A percentile compares a stretch with the other conserved stretches of the same genome.
phyloP scores from a whole-genome alignment of 2,329 filamentous ascomycete genomes.

The Rasamsonia emersonii region DNA sequence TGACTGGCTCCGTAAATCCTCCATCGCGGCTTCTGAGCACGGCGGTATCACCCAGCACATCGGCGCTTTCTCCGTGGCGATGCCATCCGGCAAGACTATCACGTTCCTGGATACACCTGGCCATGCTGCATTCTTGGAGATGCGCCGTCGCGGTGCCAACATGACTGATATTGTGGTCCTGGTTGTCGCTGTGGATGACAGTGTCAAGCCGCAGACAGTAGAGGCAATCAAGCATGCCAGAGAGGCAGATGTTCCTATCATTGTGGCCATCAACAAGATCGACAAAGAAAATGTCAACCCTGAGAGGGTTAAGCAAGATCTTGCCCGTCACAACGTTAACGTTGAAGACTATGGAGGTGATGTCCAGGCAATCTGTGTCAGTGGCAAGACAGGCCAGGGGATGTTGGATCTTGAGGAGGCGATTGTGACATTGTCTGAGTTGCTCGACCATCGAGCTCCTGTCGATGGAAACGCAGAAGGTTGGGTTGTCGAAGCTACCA shows the following conservation, averaged over 20 bases:
- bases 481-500: slow-evolving; percentile 86
- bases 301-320: slow-evolving; percentile 79
- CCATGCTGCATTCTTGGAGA: slow-evolving; percentile 88
- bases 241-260: slow-evolving; percentile 80
- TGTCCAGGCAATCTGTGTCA: slow-evolving; percentile 82
- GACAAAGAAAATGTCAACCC: slow-evolving; percentile 78
- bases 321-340: slow-evolving; percentile 73
- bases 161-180: slow-evolving; percentile 95
- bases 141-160: slow-evolving; percentile 90
- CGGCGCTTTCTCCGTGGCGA: slow-evolving; percentile 85
- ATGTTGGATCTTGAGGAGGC: slow-evolving; percentile 91
- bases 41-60: slow-evolving; percentile 98
- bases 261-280: slow-evolving; percentile 96
- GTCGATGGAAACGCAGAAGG: slow-evolving; percentile 71
- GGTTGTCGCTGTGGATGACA: slow-evolving; percentile 93
- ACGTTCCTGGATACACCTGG: slow-evolving; percentile 97
- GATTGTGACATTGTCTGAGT: slow-evolving; percentile 74
- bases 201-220: slow-evolving; percentile 92
- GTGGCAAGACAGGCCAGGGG: slow-evolving; percentile 85
- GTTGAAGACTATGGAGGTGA: slow-evolving; percentile 95
- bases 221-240: slow-evolving; percentile 94
- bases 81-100: slow-evolving; percentile 79
- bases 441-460: slow-evolving; percentile 83
- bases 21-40: slow-evolving; percentile 81
- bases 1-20: slow-evolving; percentile 87